Conservation (phyloP, 2,329 filamentous ascomycete genomes). For the Verticillium albo-atrum region DNA sequence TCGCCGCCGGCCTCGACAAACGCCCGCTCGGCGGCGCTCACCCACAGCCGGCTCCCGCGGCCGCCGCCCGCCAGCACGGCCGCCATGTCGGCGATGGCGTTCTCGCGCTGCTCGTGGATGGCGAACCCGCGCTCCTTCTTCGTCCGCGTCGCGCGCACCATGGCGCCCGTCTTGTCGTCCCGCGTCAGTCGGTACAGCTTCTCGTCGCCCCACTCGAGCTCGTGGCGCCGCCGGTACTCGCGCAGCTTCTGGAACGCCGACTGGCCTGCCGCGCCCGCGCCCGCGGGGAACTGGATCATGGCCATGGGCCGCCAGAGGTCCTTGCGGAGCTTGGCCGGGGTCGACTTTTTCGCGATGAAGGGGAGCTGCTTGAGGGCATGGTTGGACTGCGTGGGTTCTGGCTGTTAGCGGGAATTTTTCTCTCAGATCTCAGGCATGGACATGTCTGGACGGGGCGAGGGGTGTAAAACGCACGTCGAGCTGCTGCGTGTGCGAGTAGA, state of each 20-base stretch:
- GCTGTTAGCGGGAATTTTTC: slow-evolving; percentile 1
- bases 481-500: slow-evolving; percentile 45
- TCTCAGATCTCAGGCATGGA: too few species aligned
- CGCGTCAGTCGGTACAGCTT: slow-evolving; percentile 30
- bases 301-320: slow-evolving; percentile 64
- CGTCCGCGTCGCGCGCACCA: slow-evolving; percentile 27
- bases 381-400: slow-evolving; percentile 26
- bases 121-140: slow-evolving; percentile 42
- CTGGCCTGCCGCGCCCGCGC: slow-evolving; percentile 48
- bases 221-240: slow-evolving; percentile 59
- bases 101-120: slow-evolving; percentile 57
- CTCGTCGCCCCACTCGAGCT: slow-evolving; percentile 53
- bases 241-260: slow-evolving; percentile 60
- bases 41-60: slow-evolving; percentile 44
- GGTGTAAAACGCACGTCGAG: slow-evolving; percentile 40
- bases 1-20: slow-evolving; percentile 6
- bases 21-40: slow-evolving; percentile 6
- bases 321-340: slow-evolving; percentile 58
- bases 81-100: slow-evolving; percentile 60
- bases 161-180: slow-evolving; percentile 13
- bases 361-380: slow-evolving; percentile 53
- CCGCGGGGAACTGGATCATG: slow-evolving; percentile 51
- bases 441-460: neutral
- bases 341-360: slow-evolving; percentile 65
- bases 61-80: slow-evolving; percentile 49